phyloP scores from a whole-genome alignment of 169 alveolate genomes.

The Babesia ovata region DNA sequence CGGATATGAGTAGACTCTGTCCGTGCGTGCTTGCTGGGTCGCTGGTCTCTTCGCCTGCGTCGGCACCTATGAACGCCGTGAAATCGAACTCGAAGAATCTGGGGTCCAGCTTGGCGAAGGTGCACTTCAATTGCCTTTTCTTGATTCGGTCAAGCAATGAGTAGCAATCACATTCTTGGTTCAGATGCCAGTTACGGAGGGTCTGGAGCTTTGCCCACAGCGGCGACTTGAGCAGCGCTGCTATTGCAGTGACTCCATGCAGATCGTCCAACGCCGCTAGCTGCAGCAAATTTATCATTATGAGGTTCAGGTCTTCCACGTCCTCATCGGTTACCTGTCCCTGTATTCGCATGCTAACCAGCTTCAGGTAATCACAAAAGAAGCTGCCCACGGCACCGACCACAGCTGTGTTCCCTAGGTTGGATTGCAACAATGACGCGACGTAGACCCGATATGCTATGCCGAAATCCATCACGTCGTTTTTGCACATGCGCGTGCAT shows the following conservation, averaged over 20 bases:
- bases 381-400: slow-evolving; percentile 25
- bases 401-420: neutral
- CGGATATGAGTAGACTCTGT: slow-evolving; percentile 16
- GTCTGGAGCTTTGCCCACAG: slow-evolving; percentile 18
- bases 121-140: slow-evolving; percentile 10
- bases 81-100: slow-evolving; percentile 25
- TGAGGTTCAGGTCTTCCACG: slow-evolving; percentile 25
- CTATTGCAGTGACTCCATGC: slow-evolving; percentile 19
- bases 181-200: slow-evolving; percentile 18
- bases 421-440: slow-evolving; percentile 5
- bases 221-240: slow-evolving; percentile 33
- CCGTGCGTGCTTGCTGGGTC: slow-evolving; percentile 6
- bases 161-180: slow-evolving; percentile 33
- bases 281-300: slow-evolving; percentile 9
- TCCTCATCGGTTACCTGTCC: slow-evolving; percentile 33
- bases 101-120: slow-evolving; percentile 14
- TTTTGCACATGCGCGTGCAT: slow-evolving; percentile 30
- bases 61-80: slow-evolving; percentile 7
- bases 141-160: slow-evolving; percentile 30
- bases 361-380: slow-evolving; percentile 26
- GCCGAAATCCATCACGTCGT: slow-evolving; percentile 42
- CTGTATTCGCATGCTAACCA: neutral
- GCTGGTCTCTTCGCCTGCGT: neutral
- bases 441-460: slow-evolving; percentile 30
- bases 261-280: slow-evolving; percentile 9